Conservation (phyloP, 202 grass and related monocot genomes). For the Schoenoplectus tabernaemontani region DNA sequence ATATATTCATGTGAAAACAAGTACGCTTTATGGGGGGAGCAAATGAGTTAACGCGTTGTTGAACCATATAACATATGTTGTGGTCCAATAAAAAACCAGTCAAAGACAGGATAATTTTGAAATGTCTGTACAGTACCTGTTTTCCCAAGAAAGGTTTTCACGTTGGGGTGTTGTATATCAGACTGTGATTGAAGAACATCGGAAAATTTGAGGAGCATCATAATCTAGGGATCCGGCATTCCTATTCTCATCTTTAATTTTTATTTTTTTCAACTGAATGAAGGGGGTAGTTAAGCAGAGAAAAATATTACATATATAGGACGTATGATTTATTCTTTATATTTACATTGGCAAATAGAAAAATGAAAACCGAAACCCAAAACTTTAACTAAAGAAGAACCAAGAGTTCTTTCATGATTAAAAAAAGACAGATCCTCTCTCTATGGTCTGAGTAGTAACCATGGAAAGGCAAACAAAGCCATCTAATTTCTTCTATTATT, state of each 20-base stretch:
- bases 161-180: neutral
- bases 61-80: neutral
- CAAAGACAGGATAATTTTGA: neutral
- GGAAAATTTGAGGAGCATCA: neutral
- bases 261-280: neutral
- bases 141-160: neutral
- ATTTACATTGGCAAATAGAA: neutral
- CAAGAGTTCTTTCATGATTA: slow-evolving; percentile 2
- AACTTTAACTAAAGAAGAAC: neutral
- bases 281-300: neutral
- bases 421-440: slow-evolving; percentile 12
- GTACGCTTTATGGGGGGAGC: neutral
- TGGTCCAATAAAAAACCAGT: neutral
- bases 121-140: neutral
- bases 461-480: slow-evolving; percentile 21
- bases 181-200: neutral
- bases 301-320: neutral
- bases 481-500: neutral
- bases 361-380: neutral
- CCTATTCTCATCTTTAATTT: neutral
- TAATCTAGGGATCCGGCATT: neutral
- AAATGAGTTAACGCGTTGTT: neutral
- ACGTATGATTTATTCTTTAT: neutral
- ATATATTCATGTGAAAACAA: neutral
- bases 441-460: neutral